A percentile compares a stretch with the other conserved stretches of the same genome.
phyloP scores from a whole-genome alignment of 495 filamentous ascomycete species.

The Penicillium canescens region DNA sequence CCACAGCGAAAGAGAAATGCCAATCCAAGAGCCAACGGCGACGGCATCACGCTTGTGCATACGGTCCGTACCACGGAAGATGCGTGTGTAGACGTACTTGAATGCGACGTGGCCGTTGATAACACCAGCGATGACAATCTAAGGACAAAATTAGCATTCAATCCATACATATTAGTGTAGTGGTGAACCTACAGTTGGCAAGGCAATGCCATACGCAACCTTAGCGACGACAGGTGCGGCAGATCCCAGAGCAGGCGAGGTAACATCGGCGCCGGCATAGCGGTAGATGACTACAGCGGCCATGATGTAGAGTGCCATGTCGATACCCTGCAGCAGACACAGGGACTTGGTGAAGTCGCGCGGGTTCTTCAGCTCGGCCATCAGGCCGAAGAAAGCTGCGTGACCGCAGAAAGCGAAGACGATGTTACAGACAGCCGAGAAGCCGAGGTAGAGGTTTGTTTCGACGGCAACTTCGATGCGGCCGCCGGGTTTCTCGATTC shows the following conservation, averaged over 20 bases:
- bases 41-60: conserved; percentile 61
- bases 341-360: conserved; percentile 68
- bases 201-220: conserved; percentile 72
- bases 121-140: conserved; percentile 59
- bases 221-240: conserved; percentile 64
- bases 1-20: conserved; percentile 58
- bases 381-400: conserved; percentile 73
- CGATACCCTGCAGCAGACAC: conserved; percentile 59
- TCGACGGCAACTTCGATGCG: conserved; percentile 28
- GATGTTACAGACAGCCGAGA: conserved; percentile 47
- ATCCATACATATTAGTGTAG: neutral
- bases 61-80: conserved; percentile 58
- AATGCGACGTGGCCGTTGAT: conserved; percentile 65
- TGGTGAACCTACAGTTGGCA: conserved; percentile 58
- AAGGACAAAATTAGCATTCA: conserved; percentile 11
- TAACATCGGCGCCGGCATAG: conserved; percentile 66
- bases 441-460: conserved; percentile 37
- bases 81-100: conserved; percentile 67
- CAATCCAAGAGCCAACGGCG: conserved; percentile 54
- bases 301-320: conserved; percentile 64
- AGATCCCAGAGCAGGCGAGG: conserved; percentile 71
- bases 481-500: conserved; percentile 37
- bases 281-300: conserved; percentile 61
- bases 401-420: conserved; percentile 58
- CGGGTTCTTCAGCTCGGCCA: conserved; percentile 73